Base-by-base conservation (phyloP, 371 early-diverging fungal genomes). In the Syncephalastrum monosporum region DNA sequence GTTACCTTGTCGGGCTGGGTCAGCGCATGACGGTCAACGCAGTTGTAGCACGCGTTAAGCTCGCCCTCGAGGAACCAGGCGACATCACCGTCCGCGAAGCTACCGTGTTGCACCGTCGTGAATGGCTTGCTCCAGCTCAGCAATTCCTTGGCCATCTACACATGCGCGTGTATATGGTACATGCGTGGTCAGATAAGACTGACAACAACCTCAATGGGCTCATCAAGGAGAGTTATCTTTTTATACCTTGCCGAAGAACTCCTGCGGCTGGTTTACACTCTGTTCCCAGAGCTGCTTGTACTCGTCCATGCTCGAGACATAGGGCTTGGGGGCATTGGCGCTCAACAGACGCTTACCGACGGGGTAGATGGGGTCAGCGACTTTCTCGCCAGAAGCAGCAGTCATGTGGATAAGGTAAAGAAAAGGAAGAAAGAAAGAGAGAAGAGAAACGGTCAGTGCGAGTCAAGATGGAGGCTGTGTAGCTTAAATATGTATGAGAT, bases 11-110 rank as follows among this genome's bases (percentile, higher is more conserved):
- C 67, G 15, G 92, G 92, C 47, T 82, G 80, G 25, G 71, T 51
- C 24, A 74, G 51, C 33, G 93, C 97, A 78, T 96, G 95, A 46
- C 98, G 91, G 67, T 99, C 99, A 25, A 99, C 89, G 78, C 97
- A 96, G 82, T 98, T 99, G 82, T 94, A 94, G 42, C 91, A 85
- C 14, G 92, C 94, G 74, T 99, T 99, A 59, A 98, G 72, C 67
- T 89, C 79, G 42, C 99, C 99, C 52, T 92, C 94, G 16, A 83
- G 76, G 82, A 98, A 99, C 97, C 97, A 98, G 53, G 88, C 84
- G 49, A 93, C 83, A 65, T 94, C 85, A 52, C 94, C 95, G 27
- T 80, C 72, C 4, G 79, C 62, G 51, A 95, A 86, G 23, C 77
- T 66, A 24, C 92, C 92, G 24, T 63, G 60, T n/a, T 66, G 61